Base-by-base conservation (phyloP, 2,329 filamentous ascomycete species). In the Cladosporium phlei region DNA sequence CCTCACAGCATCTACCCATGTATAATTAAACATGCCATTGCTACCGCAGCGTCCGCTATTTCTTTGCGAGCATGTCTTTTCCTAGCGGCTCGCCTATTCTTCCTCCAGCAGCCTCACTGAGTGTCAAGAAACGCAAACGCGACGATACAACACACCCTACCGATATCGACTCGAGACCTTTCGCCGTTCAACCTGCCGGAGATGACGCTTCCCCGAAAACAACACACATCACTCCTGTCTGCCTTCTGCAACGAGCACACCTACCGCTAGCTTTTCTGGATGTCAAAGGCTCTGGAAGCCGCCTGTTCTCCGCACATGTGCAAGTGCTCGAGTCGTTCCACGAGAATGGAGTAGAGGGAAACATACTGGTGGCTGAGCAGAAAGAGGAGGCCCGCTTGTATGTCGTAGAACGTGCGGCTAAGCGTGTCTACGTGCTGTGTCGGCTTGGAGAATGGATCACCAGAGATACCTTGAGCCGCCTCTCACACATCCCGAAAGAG, bases 381-480 rank as follows among this genome's bases (percentile, higher is more conserved):
- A 78, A 83, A 33, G 68, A 73, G 20, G 75, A 72, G 50, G 70
- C 72, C 47, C 70, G 69, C 27, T 52, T 78, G 0, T 85, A 80
- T 60, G 82, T 76, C 10, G 67, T 87, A n/a, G 86, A 90, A 67
- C 74, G 79, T 19, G 79, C 86, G 27, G 69, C 73, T 12, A 65
- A 69, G 37, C 75, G 76, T 1, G 69, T 84, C 3, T 90, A 86
- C 61, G 77, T 79, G 9, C 62, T 88, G 20, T 89, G 83, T 63
- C 82, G 78, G 56, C 69, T 93, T 33, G 83, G 79, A 2, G 65
- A 70, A 16, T 87, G 84, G 83, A 73, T 86, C 17, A 76, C 82
- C 51, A 60, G 84, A 42, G 71, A 75, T 27, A 67, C 72, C 5
- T 67, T 89, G 21, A 66, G 67, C 19, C 61, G 64, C 9, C 63